Base-by-base conservation (phyloP, 1,139 yeast species). In the Taphrina deformans region DNA sequence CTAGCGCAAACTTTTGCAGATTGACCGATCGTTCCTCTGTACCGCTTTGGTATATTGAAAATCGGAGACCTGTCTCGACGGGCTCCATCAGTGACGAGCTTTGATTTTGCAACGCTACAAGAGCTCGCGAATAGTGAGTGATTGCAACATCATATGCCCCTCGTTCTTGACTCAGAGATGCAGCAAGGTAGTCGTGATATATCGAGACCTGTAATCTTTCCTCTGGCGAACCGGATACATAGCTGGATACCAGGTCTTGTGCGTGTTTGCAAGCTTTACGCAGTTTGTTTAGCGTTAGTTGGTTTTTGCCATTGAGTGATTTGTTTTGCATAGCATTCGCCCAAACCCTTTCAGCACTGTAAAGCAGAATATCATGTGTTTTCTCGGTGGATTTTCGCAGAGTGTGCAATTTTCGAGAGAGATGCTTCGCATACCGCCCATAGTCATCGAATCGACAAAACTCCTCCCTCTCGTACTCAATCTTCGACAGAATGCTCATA, bases 321-420 rank as follows among this genome's bases (percentile, higher is more conserved):
- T 50, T 59, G 27, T 40, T 48, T 45, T 59, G 56, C 63, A 59
- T 59, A 2, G 63, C 63, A 26, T 40, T 31, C 18, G 63, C 23
- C 63, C 63, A 59, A 9, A 41, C 63, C 16, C 63, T 31, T 40
- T 59, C 63, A 12, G 63, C 63, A 50, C 63, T 59, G 38, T 38
- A 52, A 29, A 59, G 29, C 21, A 52, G 40, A 18, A 50, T 41
- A 10, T 48, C 56, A 21, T 44, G 33, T 40, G 41, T 7, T 18
- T 35, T 40, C 21, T 27, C 41, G 10, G 40, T n/a, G 5, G 56
- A 31, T 21, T 50, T 59, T 14, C 63, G 35, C 23, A 48, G 29
- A 14, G 51, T 50, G n/a, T 59, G 63, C 26, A 59, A 31, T 40
- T 50, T 59, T 23, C 63, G 55, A 2, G 63, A 33, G 31, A 59